Conservation (phyloP, 2,329 filamentous ascomycete species). For the Mycosphaerella sp. region DNA sequence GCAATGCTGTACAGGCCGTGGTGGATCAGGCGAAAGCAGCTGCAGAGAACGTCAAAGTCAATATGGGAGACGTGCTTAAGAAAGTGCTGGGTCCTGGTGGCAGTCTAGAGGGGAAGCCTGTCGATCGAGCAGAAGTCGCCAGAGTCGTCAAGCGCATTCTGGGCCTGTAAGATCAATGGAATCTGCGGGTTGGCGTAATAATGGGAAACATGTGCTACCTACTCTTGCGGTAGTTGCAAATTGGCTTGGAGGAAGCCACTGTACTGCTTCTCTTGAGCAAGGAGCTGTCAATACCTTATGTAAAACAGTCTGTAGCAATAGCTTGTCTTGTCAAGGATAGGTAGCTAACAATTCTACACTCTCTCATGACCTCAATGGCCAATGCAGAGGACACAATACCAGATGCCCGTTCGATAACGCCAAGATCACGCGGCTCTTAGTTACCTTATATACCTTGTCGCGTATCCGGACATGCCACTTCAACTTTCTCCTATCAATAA, state of each 20-base stretch:
- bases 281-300: too few relatives aligned
- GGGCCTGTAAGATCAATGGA: conserved; percentile 13
- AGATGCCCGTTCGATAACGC: neutral
- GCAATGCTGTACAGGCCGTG: conserved; percentile 46
- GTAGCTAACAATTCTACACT: too few relatives aligned
- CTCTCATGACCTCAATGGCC: neutral
- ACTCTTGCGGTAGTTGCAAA: too few relatives aligned
- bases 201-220: too few relatives aligned
- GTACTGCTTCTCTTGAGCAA: too few relatives aligned
- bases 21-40: conserved; percentile 45
- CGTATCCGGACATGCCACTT: neutral
- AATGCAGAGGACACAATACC: neutral
- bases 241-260: too few relatives aligned
- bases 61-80: conserved; percentile 60
- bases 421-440: neutral
- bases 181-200: too few relatives aligned
- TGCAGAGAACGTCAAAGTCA: conserved; percentile 45
- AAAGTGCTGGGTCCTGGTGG: conserved; percentile 47
- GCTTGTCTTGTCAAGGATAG: too few relatives aligned
- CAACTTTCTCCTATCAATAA: neutral
- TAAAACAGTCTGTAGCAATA: too few relatives aligned
- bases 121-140: conserved; percentile 57
- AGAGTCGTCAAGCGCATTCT: conserved; percentile 51
- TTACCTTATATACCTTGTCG: neutral
- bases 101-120: conserved; percentile 56